These are phyloP conservation scores for Capronia americana DNA, from an alignment of 2,329 filamentous ascomycete genomes.

Conservation along the genomic window DNA sequence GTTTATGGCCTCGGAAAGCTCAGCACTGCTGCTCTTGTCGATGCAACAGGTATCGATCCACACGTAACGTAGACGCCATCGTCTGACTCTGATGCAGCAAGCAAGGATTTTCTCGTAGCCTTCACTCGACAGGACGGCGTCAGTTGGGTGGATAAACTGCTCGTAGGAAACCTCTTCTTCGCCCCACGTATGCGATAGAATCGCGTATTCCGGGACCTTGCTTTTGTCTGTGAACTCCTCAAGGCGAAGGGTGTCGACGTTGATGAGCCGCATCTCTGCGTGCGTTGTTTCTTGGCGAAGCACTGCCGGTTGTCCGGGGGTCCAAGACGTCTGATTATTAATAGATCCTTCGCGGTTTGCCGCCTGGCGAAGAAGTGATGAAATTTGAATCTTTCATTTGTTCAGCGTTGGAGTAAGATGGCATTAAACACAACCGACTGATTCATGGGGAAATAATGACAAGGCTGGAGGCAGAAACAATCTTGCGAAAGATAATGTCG, in stretches of 20 bases:
- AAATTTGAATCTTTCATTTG: too few relatives aligned
- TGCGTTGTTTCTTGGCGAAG: too few relatives aligned
- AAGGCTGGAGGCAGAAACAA: too few relatives aligned
- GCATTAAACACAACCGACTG: too few relatives aligned
- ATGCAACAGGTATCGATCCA: background rate
- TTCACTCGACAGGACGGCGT: background rate
- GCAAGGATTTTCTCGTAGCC: background rate
- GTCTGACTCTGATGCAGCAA: background rate
- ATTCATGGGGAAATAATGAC: too few relatives aligned
- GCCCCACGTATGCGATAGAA: background rate
- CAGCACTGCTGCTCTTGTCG: background rate
- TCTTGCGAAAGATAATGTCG: too few relatives aligned
- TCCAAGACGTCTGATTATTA: too few relatives aligned
- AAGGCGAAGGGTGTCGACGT: background rate
- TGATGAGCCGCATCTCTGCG: background rate
- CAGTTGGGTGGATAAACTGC: background rate
- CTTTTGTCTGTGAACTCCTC: background rate
- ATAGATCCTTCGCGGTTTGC: too few relatives aligned
- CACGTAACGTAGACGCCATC: background rate
- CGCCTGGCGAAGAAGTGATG: too few relatives aligned
- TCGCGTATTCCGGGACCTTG: background rate
- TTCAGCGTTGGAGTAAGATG: too few relatives aligned
- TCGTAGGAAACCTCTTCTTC: background rate
- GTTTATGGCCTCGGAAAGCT: background rate
- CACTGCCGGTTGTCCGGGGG: too few relatives aligned